Evolutionary conservation across 495 filamentous ascomycete genomes (phyloP), one percentile per base, ranked within the genome.

Genomic region (Penicillium ucsense): DNA sequence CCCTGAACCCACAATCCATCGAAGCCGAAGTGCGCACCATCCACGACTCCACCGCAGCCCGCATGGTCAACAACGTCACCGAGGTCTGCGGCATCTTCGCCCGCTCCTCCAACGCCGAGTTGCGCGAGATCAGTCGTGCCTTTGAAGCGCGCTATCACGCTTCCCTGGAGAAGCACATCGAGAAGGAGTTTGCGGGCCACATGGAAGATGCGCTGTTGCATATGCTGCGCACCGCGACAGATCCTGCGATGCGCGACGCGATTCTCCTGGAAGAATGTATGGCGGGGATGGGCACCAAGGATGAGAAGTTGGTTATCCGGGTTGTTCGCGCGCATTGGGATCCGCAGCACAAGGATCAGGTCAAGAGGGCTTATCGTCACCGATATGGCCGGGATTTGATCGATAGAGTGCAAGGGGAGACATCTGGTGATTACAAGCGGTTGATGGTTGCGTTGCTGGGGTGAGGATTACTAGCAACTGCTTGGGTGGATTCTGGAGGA

Each of bases 201-300:
- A 95, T 96, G 88, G 78, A 90, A 65, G 76, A 85, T 29, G 89
- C 88, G 0, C 66, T 95, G n/a, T 62, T 89, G 36, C 79, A 78
- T 45, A 87, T 94, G 65, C 67, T 95, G 4, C 77, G 77, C n/a
- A 74, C 79, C 0, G 92, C 85, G 4, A 66, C 78, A 8, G 87
- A 97, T 56, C 84, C 83, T 43, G 86, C 85, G 27, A 82, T 84
- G 76, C 78, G 85, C 38, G 90, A 95, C 56, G 91, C 92, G 0
- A 70, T 75, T 28, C 66, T 83, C 6, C 70, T 97, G 9, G 89
- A 97, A 59, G 84, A 85, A 10, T 77, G 84, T 12, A 96, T 96
- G 89, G 76, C 79, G 6, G 92, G 91, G 0, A 51, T 82, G 44
- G 91, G 91, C 0, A 97, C 91, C 2, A 90, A 90, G 62, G 91